Conservation (phyloP, 1,284 basidiomycete species). For the Sporisorium graminicola region DNA sequence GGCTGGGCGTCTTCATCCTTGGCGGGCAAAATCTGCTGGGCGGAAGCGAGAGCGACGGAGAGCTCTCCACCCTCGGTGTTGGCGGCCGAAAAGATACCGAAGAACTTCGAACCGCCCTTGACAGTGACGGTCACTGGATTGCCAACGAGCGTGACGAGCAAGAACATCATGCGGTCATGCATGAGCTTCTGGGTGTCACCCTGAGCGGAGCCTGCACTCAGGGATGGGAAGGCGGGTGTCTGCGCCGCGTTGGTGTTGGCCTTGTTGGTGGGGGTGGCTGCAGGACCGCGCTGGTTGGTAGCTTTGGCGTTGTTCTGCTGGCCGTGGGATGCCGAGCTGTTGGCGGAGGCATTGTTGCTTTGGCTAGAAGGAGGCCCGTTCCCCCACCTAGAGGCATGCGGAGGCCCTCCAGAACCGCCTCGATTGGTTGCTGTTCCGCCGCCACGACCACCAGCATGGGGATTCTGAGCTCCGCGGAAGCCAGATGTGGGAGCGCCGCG, state of each 20-base stretch:
- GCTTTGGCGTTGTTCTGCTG: slow-evolving; percentile 28
- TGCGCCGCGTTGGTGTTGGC: slow-evolving; percentile 22
- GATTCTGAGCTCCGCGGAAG: slow-evolving; percentile 28
- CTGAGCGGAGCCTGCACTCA: slow-evolving; percentile 18
- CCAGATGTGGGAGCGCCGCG: slow-evolving; percentile 28
- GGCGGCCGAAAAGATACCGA: slow-evolving; percentile 64
- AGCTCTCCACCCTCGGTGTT: slow-evolving; percentile 53
- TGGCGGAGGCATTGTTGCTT: slow-evolving; percentile 9
- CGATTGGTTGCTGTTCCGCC: slow-evolving; percentile 29
- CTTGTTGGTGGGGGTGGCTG: slow-evolving; percentile 14
- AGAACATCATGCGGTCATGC: slow-evolving; percentile 55
- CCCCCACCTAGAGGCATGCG: slow-evolving; percentile 39
- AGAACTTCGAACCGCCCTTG: slow-evolving; percentile 53
- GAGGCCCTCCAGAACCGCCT: slow-evolving; percentile 25
- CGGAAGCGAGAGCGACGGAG: slow-evolving; percentile 56
- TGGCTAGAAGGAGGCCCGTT: slow-evolving; percentile 34
- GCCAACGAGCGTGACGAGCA: slow-evolving; percentile 58
- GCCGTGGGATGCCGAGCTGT: slow-evolving; percentile 14
- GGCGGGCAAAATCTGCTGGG: slow-evolving; percentile 53
- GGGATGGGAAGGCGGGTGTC: slow-evolving; percentile 31
- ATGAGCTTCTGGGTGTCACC: slow-evolving; percentile 48
- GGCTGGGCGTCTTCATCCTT: slow-evolving; percentile 22
- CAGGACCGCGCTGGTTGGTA: slow-evolving; percentile 22
- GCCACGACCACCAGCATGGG: slow-evolving; percentile 28
- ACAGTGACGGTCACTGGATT: slow-evolving; percentile 59